Percentiles rank a stretch among this genome's conserved stretches.
Conservation (phyloP, 1,284 basidiomycete genomes). For the Xanthoconium separans region DNA sequence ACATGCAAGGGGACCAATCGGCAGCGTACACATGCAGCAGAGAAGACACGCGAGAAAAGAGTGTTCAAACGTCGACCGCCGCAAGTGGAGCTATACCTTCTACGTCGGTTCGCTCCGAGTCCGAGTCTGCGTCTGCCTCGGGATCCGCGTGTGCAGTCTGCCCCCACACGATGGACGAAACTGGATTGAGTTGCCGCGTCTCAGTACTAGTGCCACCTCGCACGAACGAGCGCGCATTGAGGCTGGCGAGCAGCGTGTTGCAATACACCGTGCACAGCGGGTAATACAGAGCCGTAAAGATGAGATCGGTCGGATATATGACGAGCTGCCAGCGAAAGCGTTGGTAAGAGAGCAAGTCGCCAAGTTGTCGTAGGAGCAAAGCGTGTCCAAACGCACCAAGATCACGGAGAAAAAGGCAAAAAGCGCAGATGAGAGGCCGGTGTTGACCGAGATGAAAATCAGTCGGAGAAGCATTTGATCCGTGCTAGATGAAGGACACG, state of each 20-base stretch:
- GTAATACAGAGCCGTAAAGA: slow-evolving; percentile 27
- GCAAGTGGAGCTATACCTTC: not conserved
- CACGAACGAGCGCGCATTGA: slow-evolving; percentile 25
- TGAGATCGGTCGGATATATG: slow-evolving; percentile 24
- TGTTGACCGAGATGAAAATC: slow-evolving; percentile 27
- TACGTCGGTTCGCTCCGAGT: not conserved
- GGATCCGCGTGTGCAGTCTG: not conserved
- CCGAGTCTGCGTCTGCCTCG: not conserved
- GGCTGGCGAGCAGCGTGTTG: slow-evolving; percentile 33
- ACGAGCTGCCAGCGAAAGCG: slow-evolving; percentile 11
- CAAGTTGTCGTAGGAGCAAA: not conserved
- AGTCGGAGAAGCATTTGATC: slow-evolving; percentile 24
- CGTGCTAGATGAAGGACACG: slow-evolving; percentile 10
- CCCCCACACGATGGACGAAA: slow-evolving; percentile 11
- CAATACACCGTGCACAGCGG: slow-evolving; percentile 35
- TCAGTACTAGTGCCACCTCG: slow-evolving; percentile 5
- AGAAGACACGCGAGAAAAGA: no score
- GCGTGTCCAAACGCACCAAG: slow-evolving; percentile 12
- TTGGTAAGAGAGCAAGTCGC: not conserved
- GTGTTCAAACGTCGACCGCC: not conserved
- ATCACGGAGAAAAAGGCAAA: slow-evolving; percentile 25
- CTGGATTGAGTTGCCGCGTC: not conserved
- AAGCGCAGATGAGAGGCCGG: slow-evolving; percentile 25
- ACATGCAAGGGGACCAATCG: not conserved
- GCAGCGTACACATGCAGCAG: not conserved